Evolutionary conservation across 148 eudicot genomes (phyloP), one percentile per base, ranked within the genome.

Genomic region (Heliosperma pusillum): DNA sequence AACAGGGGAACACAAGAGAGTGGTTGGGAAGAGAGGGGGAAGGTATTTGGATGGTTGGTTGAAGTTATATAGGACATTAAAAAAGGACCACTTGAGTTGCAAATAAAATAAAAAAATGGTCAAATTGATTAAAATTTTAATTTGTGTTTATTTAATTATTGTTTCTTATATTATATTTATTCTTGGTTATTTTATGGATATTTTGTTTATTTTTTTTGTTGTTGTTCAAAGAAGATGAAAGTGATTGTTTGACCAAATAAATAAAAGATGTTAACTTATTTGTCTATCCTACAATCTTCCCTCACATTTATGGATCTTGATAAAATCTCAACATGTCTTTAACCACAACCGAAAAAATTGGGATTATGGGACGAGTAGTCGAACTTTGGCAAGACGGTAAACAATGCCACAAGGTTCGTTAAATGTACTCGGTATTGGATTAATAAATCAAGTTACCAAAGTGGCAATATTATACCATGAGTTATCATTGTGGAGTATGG

Each of bases 41-140:
- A 69, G 83, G 81, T 68, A 56, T 64, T 70, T 78, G 79, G 82
- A 75, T 71, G n/a, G n/a, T n/a, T n/a, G n/a, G n/a, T n/a, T n/a
- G 71, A 69, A 77, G 71, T 67, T 86, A 74, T 83, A 86, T 86
- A 86, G 83, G 64, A 71, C 50, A 77, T 21, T 3, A 42, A 71
- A 55, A 69, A 71, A 29, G 8, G 13, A 75, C 53, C 53, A 47
- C 53, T 47, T 47, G 53, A 13, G 53, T 0, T 47, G 53, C 42
- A 36, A 36, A 44, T n/a, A 7, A 2, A 40, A 3, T 13, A 66
- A 66, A 66, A 66, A 58, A 15, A 10, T 2, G 26, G 63, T 59
- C 27, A 36, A 40, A 9, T 36, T 36, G 11, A 66, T 40, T 17
- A 36, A 36, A 36, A 36, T 36, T 36, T 36, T 36, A 7, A 36